Base-by-base conservation (phyloP, 2,329 filamentous ascomycete genomes). In the Mycosphaerella sp. region DNA sequence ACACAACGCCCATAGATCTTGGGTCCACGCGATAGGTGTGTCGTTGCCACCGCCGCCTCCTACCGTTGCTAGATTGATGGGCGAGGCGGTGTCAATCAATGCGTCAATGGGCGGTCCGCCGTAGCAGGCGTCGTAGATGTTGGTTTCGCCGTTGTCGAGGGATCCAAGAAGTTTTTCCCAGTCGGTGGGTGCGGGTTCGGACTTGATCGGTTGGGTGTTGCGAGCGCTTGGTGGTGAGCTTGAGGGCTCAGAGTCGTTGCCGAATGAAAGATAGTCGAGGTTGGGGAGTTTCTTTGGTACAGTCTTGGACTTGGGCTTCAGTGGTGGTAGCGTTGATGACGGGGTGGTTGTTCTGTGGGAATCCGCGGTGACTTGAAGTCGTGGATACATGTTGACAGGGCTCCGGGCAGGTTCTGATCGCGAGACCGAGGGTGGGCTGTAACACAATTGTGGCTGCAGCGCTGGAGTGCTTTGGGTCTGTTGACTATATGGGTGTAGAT, bases 81-180 rank as follows among this genome's bases (percentile, higher is more conserved):
- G 26, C 26, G 66, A 14, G 77, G 70, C 9, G 77, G 71, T 4
- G 54, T 76, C 72, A 32, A 78, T 68, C 3, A 73, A 57, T 74
- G 70, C 63, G 23, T 71, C 67, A 40, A 71, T 70, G 6, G 76
- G 76, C 8, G 79, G 78, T 0, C 86, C 86, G 38, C 86, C 87
- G 62, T 90, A 90, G 52, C 89, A 89, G 40, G 84, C 85, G 66
- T 89, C 85, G 69, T 89, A 93, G n/a, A 95, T 85, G 66, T 92
- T 95, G 51, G 84, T 82, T 60, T 85, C 80, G 0, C 88, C 88
- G 36, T 84, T 84, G 63, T 95, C 89, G 68, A 95, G 83, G 21
- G 85, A 85, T 3, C 86, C 84, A 1, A 95, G 78, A 0, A 95
- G 77, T 1, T 85, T 82, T 69, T 95, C 89, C 90, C 89, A 95